phyloP scores from a whole-genome alignment of 2,329 filamentous ascomycete genomes.

The Lasiodiplodia sp. region DNA sequence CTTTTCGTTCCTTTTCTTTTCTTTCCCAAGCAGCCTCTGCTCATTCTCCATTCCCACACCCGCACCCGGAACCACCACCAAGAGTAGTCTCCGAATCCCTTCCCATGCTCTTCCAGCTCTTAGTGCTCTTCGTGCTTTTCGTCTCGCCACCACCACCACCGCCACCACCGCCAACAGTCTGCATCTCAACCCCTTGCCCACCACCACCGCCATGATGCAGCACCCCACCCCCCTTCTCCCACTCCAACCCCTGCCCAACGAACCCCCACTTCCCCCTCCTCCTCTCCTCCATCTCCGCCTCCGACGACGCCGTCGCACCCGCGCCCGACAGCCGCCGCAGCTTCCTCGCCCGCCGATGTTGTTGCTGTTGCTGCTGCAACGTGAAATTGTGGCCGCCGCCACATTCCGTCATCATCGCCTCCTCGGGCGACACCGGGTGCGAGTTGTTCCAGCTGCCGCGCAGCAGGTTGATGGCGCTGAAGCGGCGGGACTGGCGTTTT shows the following conservation, averaged over 20 bases:
- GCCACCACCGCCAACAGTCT: constrained; percentile 34
- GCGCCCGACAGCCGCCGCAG: not conserved
- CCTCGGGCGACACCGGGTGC: constrained; percentile 9
- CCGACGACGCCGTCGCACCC: not conserved
- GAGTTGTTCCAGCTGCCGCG: constrained; percentile 26
- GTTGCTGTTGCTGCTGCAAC: not conserved
- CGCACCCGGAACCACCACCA: not conserved
- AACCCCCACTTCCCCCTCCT: not conserved
- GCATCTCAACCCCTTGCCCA: constrained; percentile 35
- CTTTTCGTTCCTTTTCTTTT: not conserved
- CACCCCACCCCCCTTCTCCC: constrained; percentile 9
- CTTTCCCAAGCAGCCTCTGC: not conserved
- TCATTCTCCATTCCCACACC: constrained; percentile 4
- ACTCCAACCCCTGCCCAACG: not conserved
- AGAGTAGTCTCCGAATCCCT: constrained; percentile 22
- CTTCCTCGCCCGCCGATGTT: not conserved
- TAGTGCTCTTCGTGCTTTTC: not conserved
- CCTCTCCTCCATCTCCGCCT: not conserved
- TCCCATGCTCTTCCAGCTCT: not conserved
- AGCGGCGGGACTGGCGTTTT: constrained; percentile 7
- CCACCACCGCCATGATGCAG: not conserved
- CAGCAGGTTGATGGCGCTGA: constrained; percentile 23
- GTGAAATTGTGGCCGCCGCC: not conserved
- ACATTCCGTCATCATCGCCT: constrained; percentile 29
- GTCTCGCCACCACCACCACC: too few species aligned